A percentile compares a stretch with the other conserved stretches of the same genome.
phyloP scores from a whole-genome alignment of 768 basidiomycete species.

The Trametes cinnabarina region DNA sequence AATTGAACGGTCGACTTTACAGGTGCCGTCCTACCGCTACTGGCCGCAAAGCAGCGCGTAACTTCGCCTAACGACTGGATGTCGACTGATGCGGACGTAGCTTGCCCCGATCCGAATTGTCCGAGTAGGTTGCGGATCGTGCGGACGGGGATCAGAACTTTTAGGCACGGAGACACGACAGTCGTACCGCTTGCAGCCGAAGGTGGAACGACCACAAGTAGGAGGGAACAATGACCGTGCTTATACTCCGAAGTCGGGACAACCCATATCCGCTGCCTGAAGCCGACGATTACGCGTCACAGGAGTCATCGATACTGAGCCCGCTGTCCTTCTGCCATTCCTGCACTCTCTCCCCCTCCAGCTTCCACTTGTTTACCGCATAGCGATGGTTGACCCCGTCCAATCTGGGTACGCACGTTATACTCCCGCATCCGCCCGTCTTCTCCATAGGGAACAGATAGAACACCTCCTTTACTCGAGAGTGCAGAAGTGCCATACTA shows the following conservation, averaged over 20 bases:
- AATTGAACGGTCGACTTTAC: not conserved
- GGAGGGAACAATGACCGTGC: no score
- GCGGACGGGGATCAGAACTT: conserved; percentile 49
- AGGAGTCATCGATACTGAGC: not conserved
- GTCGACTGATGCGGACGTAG: conserved; percentile 60
- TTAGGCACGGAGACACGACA: conserved; percentile 55
- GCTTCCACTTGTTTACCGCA: conserved; percentile 66
- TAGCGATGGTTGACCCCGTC: conserved; percentile 91
- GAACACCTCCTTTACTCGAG: conserved; percentile 86
- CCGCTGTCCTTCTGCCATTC: conserved; percentile 3
- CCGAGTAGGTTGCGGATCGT: conserved; percentile 51
- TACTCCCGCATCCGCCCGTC: conserved; percentile 86
- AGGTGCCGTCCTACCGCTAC: conserved; percentile 64
- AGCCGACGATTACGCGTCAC: conserved; percentile 9
- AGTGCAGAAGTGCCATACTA: conserved; percentile 93
- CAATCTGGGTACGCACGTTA: conserved; percentile 72
- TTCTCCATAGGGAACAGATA: conserved; percentile 67
- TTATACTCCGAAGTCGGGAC: no score
- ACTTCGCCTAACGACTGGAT: conserved; percentile 64
- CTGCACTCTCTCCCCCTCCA: conserved; percentile 10
- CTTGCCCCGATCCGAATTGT: conserved; percentile 69
- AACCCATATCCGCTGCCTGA: no score
- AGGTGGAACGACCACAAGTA: no score
- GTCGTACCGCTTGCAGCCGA: conserved; percentile 47
- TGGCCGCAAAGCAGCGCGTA: conserved; percentile 63